phyloP scores from a whole-genome alignment of 2,329 filamentous ascomycete species.

The Aspergillus melleus region DNA sequence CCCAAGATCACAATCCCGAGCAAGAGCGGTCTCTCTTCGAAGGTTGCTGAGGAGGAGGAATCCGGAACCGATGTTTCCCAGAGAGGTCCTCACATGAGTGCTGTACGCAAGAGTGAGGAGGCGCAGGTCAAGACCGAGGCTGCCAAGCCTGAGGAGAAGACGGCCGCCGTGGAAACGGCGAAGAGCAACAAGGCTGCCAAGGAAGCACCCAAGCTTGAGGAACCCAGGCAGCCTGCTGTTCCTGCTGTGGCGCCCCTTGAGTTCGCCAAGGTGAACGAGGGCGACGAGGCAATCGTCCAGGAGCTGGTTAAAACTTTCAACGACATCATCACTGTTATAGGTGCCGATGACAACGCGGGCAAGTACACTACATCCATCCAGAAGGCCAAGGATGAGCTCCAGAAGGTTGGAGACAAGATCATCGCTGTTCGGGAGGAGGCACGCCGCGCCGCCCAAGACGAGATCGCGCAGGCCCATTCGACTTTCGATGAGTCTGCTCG shows the following conservation, averaged over 20 bases:
- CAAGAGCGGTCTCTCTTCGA: conserved; percentile 82
- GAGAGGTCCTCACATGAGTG: conserved; percentile 51
- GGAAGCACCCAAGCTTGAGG: conserved; percentile 31
- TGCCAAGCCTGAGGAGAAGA: conserved; percentile 31
- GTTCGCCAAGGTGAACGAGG: conserved; percentile 71
- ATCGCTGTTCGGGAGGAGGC: conserved; percentile 68
- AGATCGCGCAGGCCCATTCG: conserved; percentile 68
- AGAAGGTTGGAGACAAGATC: conserved; percentile 77
- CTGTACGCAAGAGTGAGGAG: conserved; percentile 29
- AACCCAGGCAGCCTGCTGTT: conserved; percentile 40
- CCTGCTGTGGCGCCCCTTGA: conserved; percentile 69
- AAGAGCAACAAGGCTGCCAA: conserved; percentile 32
- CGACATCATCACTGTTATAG: conserved; percentile 90
- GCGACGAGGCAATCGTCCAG: conserved; percentile 83
- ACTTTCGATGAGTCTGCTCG: conserved; percentile 86
- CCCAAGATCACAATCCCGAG: conserved; percentile 79
- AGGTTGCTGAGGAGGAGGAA: conserved; percentile 64
- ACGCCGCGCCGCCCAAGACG: conserved; percentile 69
- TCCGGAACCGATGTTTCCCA: conserved; percentile 59
- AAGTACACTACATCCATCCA: conserved; percentile 76
- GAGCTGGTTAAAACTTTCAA: conserved; percentile 95
- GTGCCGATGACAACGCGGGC: conserved; percentile 75
- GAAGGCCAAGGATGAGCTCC: conserved; percentile 82
- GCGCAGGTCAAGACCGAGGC: conserved; percentile 27
- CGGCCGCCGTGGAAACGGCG: conserved; percentile 28